phyloP scores from a whole-genome alignment of 805 yeast species.

The Zygosaccharomyces bisporus region DNA sequence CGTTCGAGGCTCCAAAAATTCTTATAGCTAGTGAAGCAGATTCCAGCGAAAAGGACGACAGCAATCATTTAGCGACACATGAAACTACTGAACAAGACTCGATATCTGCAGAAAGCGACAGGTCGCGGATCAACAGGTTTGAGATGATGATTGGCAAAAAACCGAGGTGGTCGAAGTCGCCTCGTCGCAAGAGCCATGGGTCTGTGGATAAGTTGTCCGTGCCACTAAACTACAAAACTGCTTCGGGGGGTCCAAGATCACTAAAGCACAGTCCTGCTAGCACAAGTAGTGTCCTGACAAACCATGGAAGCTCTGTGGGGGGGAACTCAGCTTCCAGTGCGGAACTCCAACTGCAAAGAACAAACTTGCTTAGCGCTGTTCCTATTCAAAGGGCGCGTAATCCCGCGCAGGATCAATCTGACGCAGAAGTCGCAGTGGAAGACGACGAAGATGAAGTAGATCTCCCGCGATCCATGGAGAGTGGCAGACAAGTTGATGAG shows the following conservation, averaged over 20 bases:
- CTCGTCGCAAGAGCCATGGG: conserved; percentile 16
- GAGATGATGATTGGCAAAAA: conserved; percentile 24
- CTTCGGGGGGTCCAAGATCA: conserved; percentile 4
- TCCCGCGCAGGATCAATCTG: conserved; percentile 10
- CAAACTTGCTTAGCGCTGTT: conserved; percentile 15
- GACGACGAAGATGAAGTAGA: conserved; percentile 12
- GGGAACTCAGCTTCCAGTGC: neutral
- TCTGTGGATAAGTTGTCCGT: conserved; percentile 11
- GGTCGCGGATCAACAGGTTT: conserved; percentile 19
- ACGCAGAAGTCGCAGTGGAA: conserved; percentile 11
- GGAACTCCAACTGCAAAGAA: conserved; percentile 6
- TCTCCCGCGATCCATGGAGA: conserved; percentile 3
- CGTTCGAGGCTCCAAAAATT: neutral
- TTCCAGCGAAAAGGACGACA: neutral
- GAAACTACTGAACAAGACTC: conserved; percentile 14
- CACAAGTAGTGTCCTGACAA: conserved; percentile 7
- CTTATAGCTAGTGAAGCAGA: conserved; percentile 1
- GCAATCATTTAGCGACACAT: conserved; percentile 7
- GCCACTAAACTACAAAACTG: conserved; percentile 8
- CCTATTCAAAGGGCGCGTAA: conserved; percentile 15
- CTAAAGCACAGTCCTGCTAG: conserved; percentile 13
- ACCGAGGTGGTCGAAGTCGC: conserved; percentile 24
- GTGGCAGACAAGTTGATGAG: conserved; percentile 18
- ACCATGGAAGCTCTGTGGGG: neutral
- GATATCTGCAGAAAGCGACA: conserved; percentile 12